Percentiles rank a stretch among this genome's conserved stretches.
Conservation (phyloP, 1,139 yeast species). For the Nematodospora anomalae region DNA sequence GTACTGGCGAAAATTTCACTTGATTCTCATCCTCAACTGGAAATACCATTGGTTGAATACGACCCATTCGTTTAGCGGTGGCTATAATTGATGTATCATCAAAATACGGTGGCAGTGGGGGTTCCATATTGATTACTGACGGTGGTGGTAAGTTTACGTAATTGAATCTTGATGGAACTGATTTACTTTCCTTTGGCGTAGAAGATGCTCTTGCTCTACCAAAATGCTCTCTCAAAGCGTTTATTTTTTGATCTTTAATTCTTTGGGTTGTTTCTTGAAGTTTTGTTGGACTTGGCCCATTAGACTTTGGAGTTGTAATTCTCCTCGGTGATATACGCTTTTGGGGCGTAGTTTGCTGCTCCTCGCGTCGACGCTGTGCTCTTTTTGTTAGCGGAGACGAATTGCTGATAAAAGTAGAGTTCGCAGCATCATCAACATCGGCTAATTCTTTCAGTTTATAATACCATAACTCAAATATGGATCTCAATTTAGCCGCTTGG, state of each 20-base stretch:
- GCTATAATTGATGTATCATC: slow-evolving; percentile 21
- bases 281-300: slow-evolving; percentile 37
- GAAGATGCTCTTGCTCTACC: slow-evolving; percentile 26
- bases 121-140: slow-evolving; percentile 15
- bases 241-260: slow-evolving; percentile 33
- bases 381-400: slow-evolving; percentile 40
- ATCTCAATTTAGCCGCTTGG: slow-evolving; percentile 28
- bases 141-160: slow-evolving; percentile 17
- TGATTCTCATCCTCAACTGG: slow-evolving; percentile 35
- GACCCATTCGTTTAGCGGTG: slow-evolving; percentile 38
- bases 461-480: slow-evolving; percentile 41
- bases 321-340: slow-evolving; percentile 19
- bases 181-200: slow-evolving; percentile 13
- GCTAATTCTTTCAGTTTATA: slow-evolving; percentile 21
- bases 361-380: slow-evolving; percentile 12
- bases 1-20: slow-evolving; percentile 36
- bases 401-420: slow-evolving; percentile 26
- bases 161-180: slow-evolving; percentile 4
- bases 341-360: slow-evolving; percentile 39
- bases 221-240: slow-evolving; percentile 37
- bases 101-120: slow-evolving; percentile 38
- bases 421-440: slow-evolving; percentile 17
- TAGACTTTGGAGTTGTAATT: slow-evolving; percentile 26
- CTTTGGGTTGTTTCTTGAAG: slow-evolving; percentile 42
- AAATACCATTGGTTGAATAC: slow-evolving; percentile 41